Evolutionary conservation across 768 basidiomycete species (phyloP), one percentile per base, ranked within the genome.

Genomic region (Hericium rajendrae): DNA sequence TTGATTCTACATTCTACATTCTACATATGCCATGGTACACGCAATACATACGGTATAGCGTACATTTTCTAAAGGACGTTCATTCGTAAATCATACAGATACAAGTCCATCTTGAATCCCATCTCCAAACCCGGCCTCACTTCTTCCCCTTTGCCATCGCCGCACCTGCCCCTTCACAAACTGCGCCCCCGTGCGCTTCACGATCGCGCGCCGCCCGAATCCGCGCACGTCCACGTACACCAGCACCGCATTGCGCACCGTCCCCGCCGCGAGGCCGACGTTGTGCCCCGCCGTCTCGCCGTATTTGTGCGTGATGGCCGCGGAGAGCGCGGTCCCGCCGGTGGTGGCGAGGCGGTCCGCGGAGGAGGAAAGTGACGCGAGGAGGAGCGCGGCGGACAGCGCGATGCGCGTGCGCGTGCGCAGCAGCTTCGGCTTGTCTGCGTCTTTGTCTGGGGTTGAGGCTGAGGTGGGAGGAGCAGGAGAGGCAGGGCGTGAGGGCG

Each of bases 401-500:
- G 48, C 62, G 6, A 54, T 18, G 22, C 56, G 50, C 49, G 48
- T 28, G 51, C 52, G n/a, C 6, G 57, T 53, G 13, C 57, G 38
- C 9, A 55, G 53, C 1, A 56, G 49, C 6, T 37, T 55, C n/a
- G 18, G 48, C 10, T 15, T 11, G 39, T 16, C 20, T 8, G 39
- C 3, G 39, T 8, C 20, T 15, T 40, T 43, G 12, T 43, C 4
- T 0, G 9, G 32, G 32, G 32, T 10, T 32, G 32, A 10, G 32
- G 32, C 9, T 1, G 32, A 32, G 5, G 22, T 48, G n/a, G 53
- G 46, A 1, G 55, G 55, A 0, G 40, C 15, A 4, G 58, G 58
- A 6, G 59, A 60, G 9, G 37, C 48, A 0, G 51, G 18, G 20
- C 59, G 53, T 22, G 67, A 64, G 16, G 67, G 66, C 26, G 69